phyloP scores from a whole-genome alignment of 805 yeast genomes.

The Candida suzukii region DNA sequence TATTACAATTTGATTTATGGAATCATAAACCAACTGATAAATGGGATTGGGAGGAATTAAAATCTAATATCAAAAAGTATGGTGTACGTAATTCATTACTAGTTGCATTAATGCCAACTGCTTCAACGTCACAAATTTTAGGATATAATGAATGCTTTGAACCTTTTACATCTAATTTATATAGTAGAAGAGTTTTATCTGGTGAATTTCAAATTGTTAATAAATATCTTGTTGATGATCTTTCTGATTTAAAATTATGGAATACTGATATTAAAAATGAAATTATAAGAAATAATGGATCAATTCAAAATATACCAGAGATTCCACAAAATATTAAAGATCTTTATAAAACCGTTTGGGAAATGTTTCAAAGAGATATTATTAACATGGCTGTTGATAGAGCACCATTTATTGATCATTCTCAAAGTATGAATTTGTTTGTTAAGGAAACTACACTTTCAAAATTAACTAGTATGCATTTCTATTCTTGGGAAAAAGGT shows the following conservation, averaged over 20 bases:
- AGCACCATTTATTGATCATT: constrained; percentile 76
- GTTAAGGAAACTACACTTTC: constrained; percentile 91
- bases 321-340: constrained; percentile 71
- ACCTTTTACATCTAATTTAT: constrained; percentile 90
- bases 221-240: constrained; percentile 75
- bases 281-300: constrained; percentile 74
- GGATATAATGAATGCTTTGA: constrained; percentile 96
- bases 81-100: constrained; percentile 85
- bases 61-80: constrained; percentile 45
- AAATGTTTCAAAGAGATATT: constrained; percentile 75
- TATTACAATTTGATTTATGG: constrained; percentile 87
- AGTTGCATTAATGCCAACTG: constrained; percentile 97
- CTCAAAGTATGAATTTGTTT: constrained; percentile 88
- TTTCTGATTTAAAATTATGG: constrained; percentile 82
- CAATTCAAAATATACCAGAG: constrained; percentile 66
- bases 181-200: constrained; percentile 82
- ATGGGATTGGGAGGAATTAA: constrained; percentile 82
- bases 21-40: constrained; percentile 64
- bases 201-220: constrained; percentile 94
- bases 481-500: constrained; percentile 98
- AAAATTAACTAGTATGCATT: constrained; percentile 95
- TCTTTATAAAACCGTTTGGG: constrained; percentile 96
- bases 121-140: constrained; percentile 91
- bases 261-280: constrained; percentile 67
- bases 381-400: constrained; percentile 84